Evolutionary conservation across 306 rosid genomes (phyloP).

Genomic region (Cucumis cinereus): DNA sequence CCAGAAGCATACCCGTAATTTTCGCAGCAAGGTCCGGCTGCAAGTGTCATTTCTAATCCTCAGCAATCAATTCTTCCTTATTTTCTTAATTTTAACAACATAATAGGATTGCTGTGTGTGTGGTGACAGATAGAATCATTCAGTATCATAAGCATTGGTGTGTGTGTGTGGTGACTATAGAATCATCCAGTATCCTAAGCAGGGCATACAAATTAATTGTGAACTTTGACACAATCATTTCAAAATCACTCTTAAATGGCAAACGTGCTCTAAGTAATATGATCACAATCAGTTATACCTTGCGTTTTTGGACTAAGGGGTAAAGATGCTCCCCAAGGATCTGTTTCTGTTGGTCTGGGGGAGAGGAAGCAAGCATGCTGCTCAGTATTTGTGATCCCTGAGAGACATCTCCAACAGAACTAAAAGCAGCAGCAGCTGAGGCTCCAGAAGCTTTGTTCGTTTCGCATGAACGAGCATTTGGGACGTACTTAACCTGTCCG

Average conservation of each 20-base stretch:
- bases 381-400: slow-evolving; percentile 55
- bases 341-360: slow-evolving; percentile 69
- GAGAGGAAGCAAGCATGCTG: slow-evolving; percentile 60
- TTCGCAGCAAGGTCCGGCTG: slow-evolving; percentile 72
- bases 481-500: slow-evolving; percentile 40
- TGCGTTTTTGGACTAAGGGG: slow-evolving; percentile 45
- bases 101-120: neutral
- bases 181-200: neutral
- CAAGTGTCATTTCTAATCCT: slow-evolving; percentile 4
- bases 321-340: slow-evolving; percentile 69
- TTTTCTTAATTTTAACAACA: neutral
- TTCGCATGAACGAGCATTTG: slow-evolving; percentile 36
- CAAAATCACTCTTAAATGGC: neutral
- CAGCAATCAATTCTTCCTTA: neutral
- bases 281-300: slow-evolving; percentile 20
- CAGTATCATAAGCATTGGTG: neutral
- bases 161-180: neutral
- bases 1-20: slow-evolving; percentile 91
- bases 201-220: neutral
- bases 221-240: neutral
- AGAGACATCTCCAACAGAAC: slow-evolving; percentile 25
- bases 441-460: slow-evolving; percentile 43
- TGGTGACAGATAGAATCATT: neutral
- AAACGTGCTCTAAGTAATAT: neutral
- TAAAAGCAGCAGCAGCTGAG: slow-evolving; percentile 33